A percentile compares a stretch with the other conserved stretches of the same genome.
phyloP scores from a whole-genome alignment of 2,329 filamentous ascomycete genomes.

The Ampelomyces quisqualis region DNA sequence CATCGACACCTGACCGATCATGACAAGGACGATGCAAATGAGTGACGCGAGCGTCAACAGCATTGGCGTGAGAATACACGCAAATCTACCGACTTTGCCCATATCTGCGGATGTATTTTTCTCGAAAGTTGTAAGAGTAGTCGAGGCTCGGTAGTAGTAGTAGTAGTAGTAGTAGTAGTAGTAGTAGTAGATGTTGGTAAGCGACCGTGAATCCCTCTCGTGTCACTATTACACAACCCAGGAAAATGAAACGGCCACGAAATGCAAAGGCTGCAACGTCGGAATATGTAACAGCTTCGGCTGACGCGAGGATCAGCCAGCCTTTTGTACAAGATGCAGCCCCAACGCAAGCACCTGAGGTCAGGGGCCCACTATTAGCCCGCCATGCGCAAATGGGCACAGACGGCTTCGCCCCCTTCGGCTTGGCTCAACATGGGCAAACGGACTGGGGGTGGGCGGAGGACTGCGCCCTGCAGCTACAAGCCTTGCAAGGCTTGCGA shows the following conservation, averaged over 20 bases:
- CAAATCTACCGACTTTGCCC: constrained; percentile 73
- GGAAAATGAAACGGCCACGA: not conserved
- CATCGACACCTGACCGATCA: constrained; percentile 58
- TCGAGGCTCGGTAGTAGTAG: not conserved
- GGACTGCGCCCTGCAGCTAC: not conserved
- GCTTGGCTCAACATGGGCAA: not conserved
- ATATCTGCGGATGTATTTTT: constrained; percentile 48
- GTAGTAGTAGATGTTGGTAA: not conserved
- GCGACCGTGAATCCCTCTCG: constrained; percentile 1
- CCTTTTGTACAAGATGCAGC: constrained; percentile 4
- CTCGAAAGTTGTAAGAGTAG: not conserved
- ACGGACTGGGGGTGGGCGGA: constrained; percentile 1
- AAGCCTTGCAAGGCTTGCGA: constrained; percentile 6
- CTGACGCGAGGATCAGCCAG: constrained; percentile 2
- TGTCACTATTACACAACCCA: not conserved
- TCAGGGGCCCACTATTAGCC: constrained; percentile 5
- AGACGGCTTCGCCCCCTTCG: constrained; percentile 6
- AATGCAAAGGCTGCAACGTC: not conserved
- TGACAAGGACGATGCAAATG: constrained; percentile 63
- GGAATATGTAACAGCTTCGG: not conserved
- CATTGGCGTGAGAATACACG: constrained; percentile 88
- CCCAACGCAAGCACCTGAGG: constrained; percentile 3
- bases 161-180: not conserved
- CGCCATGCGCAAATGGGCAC: not conserved
- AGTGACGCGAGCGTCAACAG: constrained; percentile 75